Evolutionary conservation across 176 grass and related monocot species (phyloP).

Genomic region (Themeda triandra): DNA sequence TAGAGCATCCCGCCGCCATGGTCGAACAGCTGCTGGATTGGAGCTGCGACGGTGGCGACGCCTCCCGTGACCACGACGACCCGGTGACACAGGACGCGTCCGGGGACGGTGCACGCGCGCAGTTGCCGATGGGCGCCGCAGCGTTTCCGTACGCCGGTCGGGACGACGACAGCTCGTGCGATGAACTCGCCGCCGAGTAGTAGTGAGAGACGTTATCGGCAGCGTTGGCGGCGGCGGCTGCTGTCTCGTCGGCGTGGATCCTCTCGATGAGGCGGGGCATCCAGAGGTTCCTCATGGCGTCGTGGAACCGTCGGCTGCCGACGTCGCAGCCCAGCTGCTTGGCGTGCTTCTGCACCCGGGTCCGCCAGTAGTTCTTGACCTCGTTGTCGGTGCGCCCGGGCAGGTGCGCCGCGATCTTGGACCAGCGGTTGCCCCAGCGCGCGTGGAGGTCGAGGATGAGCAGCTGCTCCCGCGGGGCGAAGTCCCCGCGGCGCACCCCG

Average conservation of each 20-base stretch:
- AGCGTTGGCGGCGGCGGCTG: not conserved
- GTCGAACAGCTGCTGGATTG: constrained; percentile 19
- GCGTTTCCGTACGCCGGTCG: no score
- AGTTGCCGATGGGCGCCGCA: not conserved
- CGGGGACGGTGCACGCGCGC: not conserved
- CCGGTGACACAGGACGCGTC: constrained; percentile 25
- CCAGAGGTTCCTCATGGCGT: constrained; percentile 66
- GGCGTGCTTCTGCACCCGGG: constrained; percentile 83
- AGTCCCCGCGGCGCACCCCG: constrained; percentile 78
- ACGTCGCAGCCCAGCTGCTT: constrained; percentile 78
- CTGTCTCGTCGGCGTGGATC: constrained; percentile 45
- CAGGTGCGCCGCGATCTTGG: constrained; percentile 66
- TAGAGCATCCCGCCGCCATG: not conserved
- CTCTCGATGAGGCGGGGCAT: constrained; percentile 79
- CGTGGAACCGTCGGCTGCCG: constrained; percentile 64
- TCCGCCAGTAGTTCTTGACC: constrained; percentile 95
- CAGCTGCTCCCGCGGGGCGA: constrained; percentile 81
- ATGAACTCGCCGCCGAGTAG: not conserved
- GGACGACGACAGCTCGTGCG: not conserved
- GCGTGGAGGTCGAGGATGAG: constrained; percentile 90
- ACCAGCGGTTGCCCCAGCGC: constrained; percentile 96
- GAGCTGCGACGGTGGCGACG: constrained; percentile 16
- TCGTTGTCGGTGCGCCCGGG: constrained; percentile 86
- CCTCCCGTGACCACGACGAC: constrained; percentile 25
- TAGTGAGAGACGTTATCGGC: no score